phyloP scores from a whole-genome alignment of 306 rosid species.

The Vicia faba region DNA sequence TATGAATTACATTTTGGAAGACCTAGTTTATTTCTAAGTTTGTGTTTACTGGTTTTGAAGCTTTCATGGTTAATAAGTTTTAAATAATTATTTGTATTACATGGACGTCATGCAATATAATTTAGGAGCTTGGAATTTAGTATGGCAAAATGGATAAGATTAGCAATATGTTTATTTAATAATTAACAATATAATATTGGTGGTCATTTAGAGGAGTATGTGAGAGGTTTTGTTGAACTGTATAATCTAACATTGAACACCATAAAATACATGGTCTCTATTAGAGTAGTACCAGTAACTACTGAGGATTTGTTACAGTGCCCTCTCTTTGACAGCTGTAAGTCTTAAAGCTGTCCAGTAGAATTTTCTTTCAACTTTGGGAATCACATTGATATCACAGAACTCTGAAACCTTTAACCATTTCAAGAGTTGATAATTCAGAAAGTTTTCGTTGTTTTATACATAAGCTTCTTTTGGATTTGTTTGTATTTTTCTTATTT shows the following conservation, averaged over 20 bases:
- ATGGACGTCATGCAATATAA: background rate
- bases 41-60: conserved; percentile 9
- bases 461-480: background rate
- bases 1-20: background rate
- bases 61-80: conserved; percentile 14
- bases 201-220: conserved; percentile 12
- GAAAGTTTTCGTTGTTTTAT: background rate
- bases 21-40: conserved; percentile 5
- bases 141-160: background rate
- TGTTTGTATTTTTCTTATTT: background rate
- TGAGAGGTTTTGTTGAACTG: conserved; percentile 1
- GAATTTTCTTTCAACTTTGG: conserved; percentile 4
- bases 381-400: conserved; percentile 9
- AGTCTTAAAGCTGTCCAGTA: background rate
- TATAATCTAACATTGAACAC: conserved; percentile 7
- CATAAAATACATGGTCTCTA: conserved; percentile 4
- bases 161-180: background rate
- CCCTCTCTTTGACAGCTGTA: no score
- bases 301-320: no score
- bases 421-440: background rate
- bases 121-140: background rate
- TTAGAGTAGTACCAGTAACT: no score
- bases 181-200: conserved; percentile 18
- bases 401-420: background rate
- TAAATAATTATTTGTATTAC: conserved; percentile 7